phyloP scores from a whole-genome alignment of 305 asterid species.

The Lippia alba region DNA sequence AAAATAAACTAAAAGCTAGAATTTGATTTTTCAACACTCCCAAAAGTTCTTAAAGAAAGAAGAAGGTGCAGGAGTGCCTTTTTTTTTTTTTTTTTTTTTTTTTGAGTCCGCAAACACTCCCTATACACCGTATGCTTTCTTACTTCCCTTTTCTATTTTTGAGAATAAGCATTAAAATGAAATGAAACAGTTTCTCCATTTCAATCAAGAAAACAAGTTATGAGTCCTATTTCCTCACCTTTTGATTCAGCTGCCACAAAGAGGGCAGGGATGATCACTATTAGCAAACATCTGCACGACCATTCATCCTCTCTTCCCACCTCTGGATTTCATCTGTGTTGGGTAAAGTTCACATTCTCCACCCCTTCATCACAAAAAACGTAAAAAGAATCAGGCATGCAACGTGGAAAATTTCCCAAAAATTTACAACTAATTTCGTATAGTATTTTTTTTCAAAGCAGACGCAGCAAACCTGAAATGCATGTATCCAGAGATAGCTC shows the following conservation, averaged over 20 bases:
- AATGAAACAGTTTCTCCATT: not conserved
- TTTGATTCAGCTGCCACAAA: conserved; percentile 68
- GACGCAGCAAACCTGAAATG: conserved; percentile 69
- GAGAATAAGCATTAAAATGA: not conserved
- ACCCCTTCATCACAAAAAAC: conserved; percentile 46
- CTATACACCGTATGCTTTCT: not conserved
- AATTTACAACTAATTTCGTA: too few species aligned
- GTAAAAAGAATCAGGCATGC: conserved; percentile 25
- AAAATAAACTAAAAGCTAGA: too few species aligned
- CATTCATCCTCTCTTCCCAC: conserved; percentile 78
- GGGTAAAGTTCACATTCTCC: conserved; percentile 77
- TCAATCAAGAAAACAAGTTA: not conserved
- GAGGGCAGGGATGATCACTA: conserved; percentile 67
- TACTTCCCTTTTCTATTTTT: not conserved
- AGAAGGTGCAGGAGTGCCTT: too few species aligned
- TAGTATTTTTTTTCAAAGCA: not conserved
- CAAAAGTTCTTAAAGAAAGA: too few species aligned
- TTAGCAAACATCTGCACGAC: conserved; percentile 51
- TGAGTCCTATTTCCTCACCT: conserved; percentile 51
- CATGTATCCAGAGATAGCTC: conserved; percentile 78
- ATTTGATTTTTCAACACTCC: too few species aligned
- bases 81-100: too few species aligned
- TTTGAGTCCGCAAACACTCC: too few species aligned
- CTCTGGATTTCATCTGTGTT: conserved; percentile 55
- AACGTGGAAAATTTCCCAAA: conserved; percentile 3